These are phyloP conservation scores for Dipodascopsis tothii DNA, from an alignment of 805 yeast genomes.

Conservation along the genomic window DNA sequence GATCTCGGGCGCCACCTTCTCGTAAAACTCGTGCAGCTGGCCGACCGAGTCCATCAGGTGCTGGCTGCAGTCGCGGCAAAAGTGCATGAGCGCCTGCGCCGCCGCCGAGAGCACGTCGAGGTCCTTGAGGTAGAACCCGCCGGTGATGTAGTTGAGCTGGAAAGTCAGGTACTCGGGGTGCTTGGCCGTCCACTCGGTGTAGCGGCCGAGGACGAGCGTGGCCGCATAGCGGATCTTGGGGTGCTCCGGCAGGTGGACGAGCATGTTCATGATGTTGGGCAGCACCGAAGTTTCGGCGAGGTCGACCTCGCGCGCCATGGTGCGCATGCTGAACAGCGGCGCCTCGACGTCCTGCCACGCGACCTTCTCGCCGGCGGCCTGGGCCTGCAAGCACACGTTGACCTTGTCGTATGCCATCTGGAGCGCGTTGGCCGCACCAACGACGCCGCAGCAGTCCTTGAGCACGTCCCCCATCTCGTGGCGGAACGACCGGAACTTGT, in stretches of 20 bases:
- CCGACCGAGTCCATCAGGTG: slow-evolving; percentile 59
- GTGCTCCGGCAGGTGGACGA: slow-evolving; percentile 71
- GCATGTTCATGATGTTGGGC: slow-evolving; percentile 66
- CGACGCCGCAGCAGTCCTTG: slow-evolving; percentile 87
- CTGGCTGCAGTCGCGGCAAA: slow-evolving; percentile 75
- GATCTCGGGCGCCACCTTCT: slow-evolving; percentile 44
- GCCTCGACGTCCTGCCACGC: slow-evolving; percentile 88
- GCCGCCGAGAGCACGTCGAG: slow-evolving; percentile 69
- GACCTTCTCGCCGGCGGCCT: slow-evolving; percentile 33
- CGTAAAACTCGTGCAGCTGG: slow-evolving; percentile 69
- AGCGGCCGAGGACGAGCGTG: slow-evolving; percentile 87
- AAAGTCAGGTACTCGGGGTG: slow-evolving; percentile 77
- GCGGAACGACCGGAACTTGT: slow-evolving; percentile 85
- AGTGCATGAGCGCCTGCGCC: slow-evolving; percentile 86
- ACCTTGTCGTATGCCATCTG: slow-evolving; percentile 61
- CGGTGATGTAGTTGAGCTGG: slow-evolving; percentile 75
- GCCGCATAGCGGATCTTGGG: slow-evolving; percentile 86
- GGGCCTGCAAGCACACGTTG: slow-evolving; percentile 34
- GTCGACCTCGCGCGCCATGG: slow-evolving; percentile 89
- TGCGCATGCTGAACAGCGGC: slow-evolving; percentile 77
- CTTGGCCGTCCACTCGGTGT: slow-evolving; percentile 87
- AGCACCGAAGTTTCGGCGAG: slow-evolving; percentile 55
- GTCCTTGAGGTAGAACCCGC: slow-evolving; percentile 49
- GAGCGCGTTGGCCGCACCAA: slow-evolving; percentile 68
- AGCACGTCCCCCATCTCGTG: slow-evolving; percentile 97